Base-by-base conservation (phyloP, 129 eudicot genomes). In the Rutidosis leptorrhynchoides region DNA sequence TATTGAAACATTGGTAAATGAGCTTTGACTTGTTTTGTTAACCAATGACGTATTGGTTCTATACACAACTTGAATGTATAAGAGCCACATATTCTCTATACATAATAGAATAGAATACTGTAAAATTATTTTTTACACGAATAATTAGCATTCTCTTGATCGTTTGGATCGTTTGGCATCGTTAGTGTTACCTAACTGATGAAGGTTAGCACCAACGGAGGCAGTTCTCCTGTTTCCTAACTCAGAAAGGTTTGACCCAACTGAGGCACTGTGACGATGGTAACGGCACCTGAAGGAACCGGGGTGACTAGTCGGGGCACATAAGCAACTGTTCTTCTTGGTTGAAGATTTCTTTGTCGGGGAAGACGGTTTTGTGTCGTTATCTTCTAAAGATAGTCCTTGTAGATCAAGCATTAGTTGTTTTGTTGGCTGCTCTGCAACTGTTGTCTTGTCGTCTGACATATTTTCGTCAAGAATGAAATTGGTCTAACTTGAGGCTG, bases 221-320 rank as follows among this genome's bases (percentile, higher is more conserved):
- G 30, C 68, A 19, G 73, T 74, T 59, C 59, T 67, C 32, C 67
- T 33, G 58, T 33, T 51, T 24, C 25, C 77, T 51, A 77, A 54
- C 35, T 81, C 87, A 2, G 82, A 76, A 60, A 81, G 87, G 67
- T 80, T 79, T 27, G 87, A 74, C 51, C 90, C 95, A 8, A 84
- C 80, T 9, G 95, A 87, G 66, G 65, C 19, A 74, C 85, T 74
- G 46, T 57, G 80, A 25, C 85, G 84, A 62, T 89, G 96, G 81
- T 65, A 57, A 70, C 94, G 81, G 71, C 94, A 89, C 77, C 96
- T 68, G 83, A 89, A 89, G 30, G 96, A 89, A 26, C 96, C 96
- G 1, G 84, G 78, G 67, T 85, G 96, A 27, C 72, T 79, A 43
- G 96, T 89, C 40, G 96, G 96, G 5, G 96, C 87, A 76, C 96